These are phyloP conservation scores for Limtongia smithiae DNA, from an alignment of 805 yeast genomes.

Conservation along the genomic window DNA sequence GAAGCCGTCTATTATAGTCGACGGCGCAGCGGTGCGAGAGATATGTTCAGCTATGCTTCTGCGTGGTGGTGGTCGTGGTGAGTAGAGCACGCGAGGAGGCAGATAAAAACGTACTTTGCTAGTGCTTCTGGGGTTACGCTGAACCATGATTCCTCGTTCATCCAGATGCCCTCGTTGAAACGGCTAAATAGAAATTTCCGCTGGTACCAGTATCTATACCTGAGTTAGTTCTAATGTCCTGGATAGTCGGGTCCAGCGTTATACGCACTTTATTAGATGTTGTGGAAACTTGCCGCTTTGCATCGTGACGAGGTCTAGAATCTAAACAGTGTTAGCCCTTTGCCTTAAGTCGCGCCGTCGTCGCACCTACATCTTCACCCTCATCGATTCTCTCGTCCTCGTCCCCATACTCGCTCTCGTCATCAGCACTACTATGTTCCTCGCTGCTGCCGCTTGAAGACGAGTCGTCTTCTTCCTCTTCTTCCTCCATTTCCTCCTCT, in stretches of 20 bases:
- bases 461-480: neutral
- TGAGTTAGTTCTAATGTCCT: too few species aligned
- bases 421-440: too few species aligned
- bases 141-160: constrained; percentile 75
- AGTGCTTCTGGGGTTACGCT: constrained; percentile 76
- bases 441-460: too few species aligned
- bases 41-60: constrained; percentile 31
- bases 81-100: neutral
- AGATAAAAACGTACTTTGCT: constrained; percentile 50
- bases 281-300: neutral
- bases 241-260: too few species aligned
- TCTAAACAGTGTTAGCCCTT: too few species aligned
- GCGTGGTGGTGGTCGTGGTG: constrained; percentile 22
- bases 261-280: constrained; percentile 1
- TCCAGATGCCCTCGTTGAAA: constrained; percentile 59
- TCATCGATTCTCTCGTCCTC: neutral
- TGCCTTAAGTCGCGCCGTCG: too few species aligned
- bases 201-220: constrained; percentile 47
- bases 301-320: neutral
- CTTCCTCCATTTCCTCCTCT: neutral
- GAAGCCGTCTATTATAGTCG: constrained; percentile 54
- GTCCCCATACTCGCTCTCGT: too few species aligned
- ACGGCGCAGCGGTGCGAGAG: neutral
- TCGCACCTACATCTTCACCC: neutral
- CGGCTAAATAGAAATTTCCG: constrained; percentile 56